These are phyloP conservation scores for Amoebophrya sp. DNA, from an alignment of 169 alveolate genomes.

Conservation along the genomic window DNA sequence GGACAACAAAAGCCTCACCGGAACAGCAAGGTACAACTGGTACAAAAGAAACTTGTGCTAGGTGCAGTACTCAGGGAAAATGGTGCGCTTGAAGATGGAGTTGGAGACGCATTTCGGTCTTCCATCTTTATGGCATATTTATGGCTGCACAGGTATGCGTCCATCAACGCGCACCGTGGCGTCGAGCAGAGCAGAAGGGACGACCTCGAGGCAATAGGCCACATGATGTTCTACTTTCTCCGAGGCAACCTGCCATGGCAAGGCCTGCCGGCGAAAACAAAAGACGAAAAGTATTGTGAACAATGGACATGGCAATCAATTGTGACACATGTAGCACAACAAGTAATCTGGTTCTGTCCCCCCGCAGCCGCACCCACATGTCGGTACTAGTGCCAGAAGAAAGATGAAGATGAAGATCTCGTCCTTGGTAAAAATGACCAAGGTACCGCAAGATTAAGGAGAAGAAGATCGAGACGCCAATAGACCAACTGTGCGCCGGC, in stretches of 20 bases:
- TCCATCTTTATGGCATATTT: neutral
- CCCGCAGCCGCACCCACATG: no score
- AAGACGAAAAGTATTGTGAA: conserved; percentile 90
- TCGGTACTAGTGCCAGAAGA: no score
- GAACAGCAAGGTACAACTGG: conserved; percentile 85
- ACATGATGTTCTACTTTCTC: conserved; percentile 60
- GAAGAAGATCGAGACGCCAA: conserved; percentile 86
- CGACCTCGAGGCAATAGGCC: conserved; percentile 71
- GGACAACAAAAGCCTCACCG: conserved; percentile 91
- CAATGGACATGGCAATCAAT: no score
- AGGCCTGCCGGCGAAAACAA: conserved; percentile 85
- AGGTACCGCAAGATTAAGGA: conserved; percentile 94
- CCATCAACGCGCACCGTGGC: conserved; percentile 94
- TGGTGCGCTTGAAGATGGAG: no score
- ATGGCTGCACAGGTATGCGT: conserved; percentile 72
- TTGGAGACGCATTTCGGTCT: no score
- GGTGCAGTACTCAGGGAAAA: neutral
- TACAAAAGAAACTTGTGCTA: no score
- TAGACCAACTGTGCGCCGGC: conserved; percentile 61
- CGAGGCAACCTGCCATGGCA: conserved; percentile 96
- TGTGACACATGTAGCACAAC: no score
- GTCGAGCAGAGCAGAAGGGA: conserved; percentile 63
- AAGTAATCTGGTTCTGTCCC: no score
- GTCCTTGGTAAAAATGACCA: no score
- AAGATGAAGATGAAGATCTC: no score